Evolutionary conservation across 176 grass and related monocot species (phyloP).

Genomic region (Cymbopogon citratus): DNA sequence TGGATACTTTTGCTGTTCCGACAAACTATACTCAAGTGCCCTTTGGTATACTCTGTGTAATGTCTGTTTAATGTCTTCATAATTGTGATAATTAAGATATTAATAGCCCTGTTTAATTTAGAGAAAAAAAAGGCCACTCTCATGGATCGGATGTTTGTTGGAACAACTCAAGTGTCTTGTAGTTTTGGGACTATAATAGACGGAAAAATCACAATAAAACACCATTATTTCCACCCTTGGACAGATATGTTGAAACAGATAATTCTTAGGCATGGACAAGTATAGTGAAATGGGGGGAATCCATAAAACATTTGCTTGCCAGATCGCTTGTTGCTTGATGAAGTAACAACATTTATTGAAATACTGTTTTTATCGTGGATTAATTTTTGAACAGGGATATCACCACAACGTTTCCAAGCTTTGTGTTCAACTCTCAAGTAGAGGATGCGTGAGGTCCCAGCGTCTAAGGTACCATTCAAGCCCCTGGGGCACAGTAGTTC

Average conservation of each 20-base stretch:
- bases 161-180: not conserved
- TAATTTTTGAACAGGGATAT: conserved; percentile 48
- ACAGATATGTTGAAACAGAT: not conserved
- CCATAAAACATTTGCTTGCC: not conserved
- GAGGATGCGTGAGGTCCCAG: conserved; percentile 37
- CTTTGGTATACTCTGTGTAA: not conserved
- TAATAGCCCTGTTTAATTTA: not conserved
- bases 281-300: not conserved
- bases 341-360: not conserved
- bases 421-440: conserved; percentile 56
- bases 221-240: not conserved
- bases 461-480: not conserved
- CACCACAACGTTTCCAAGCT: conserved; percentile 54
- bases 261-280: not conserved
- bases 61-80: not conserved
- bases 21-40: not conserved
- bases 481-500: not conserved
- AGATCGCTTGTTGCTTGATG: not conserved
- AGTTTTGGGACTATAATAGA: not conserved
- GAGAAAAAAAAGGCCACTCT: not conserved
- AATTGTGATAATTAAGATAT: not conserved
- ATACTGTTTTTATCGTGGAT: not conserved
- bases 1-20: not conserved
- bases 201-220: not conserved
- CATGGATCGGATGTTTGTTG: not conserved